These are phyloP conservation scores for Nakaseomyces bracarensis DNA, from an alignment of 1,139 yeast genomes.

Conservation along the genomic window DNA sequence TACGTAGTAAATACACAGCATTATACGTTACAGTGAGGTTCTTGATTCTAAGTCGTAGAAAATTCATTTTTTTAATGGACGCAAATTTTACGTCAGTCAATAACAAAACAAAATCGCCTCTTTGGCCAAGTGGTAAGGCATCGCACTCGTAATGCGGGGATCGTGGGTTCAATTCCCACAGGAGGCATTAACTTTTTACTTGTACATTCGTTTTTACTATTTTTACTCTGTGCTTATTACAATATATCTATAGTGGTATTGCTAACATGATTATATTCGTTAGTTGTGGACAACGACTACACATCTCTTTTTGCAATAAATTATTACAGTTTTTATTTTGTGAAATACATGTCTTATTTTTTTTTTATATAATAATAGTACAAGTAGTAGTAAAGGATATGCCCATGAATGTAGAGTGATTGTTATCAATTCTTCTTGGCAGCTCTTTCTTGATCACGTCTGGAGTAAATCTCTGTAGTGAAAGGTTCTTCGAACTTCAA, in stretches of 20 bases:
- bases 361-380: neutral
- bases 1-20: no score
- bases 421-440: constrained; percentile 7
- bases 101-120: constrained; percentile 34
- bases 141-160: constrained; percentile 62
- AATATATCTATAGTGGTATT: no score
- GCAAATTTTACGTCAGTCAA: neutral
- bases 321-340: no score
- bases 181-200: constrained; percentile 36
- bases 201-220: neutral
- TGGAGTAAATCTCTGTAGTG: constrained; percentile 79
- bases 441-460: constrained; percentile 36
- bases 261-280: no score
- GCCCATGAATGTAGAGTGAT: neutral
- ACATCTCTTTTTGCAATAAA: no score
- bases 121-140: constrained; percentile 60
- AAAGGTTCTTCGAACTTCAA: constrained; percentile 90
- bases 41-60: no score
- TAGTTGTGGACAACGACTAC: no score
- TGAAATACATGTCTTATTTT: neutral
- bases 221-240: no score
- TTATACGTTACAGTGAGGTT: no score
- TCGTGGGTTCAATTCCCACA: constrained; percentile 54
- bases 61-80: neutral
- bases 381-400: neutral